Conservation (phyloP, 148 eudicot species). For the Rhododendron ferrugineum region DNA sequence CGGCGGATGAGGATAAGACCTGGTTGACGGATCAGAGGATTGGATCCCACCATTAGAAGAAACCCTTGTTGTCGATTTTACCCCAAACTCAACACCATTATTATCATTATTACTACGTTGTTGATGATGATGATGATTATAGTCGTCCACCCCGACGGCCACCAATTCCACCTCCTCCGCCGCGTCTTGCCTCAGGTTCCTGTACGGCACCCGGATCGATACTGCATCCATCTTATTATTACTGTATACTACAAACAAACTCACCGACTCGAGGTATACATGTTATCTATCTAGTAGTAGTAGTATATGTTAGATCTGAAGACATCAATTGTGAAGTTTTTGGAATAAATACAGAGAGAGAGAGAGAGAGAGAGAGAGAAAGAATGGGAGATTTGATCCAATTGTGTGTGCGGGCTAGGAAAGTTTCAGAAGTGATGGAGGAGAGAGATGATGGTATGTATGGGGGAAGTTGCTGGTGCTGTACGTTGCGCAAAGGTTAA, state of each 20-base stretch:
- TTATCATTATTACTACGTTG: too few species aligned
- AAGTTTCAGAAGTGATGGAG: neutral
- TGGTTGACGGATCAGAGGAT: neutral
- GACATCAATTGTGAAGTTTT: neutral
- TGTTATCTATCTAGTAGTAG: neutral
- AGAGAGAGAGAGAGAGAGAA: neutral
- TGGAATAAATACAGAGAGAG: neutral
- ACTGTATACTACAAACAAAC: neutral
- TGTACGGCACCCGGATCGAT: slow-evolving; percentile 38
- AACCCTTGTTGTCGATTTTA: neutral
- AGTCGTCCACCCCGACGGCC: neutral
- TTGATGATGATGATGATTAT: neutral
- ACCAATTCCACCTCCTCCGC: slow-evolving; percentile 34
- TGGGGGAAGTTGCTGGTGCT: neutral
- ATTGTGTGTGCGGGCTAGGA: neutral
- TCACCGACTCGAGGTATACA: neutral
- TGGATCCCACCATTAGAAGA: slow-evolving; percentile 11
- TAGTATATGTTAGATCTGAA: neutral
- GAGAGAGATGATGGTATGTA: neutral
- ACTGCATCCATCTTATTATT: slow-evolving; percentile 19
- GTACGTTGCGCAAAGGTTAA: neutral
- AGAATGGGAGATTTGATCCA: neutral
- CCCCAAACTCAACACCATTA: neutral
- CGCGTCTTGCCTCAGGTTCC: slow-evolving; percentile 18
- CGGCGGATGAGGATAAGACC: neutral